Evolutionary conservation across 164 flowering plant genomes (phyloP), one percentile per base, ranked within the genome.

Genomic region (Protea cynaroides): DNA sequence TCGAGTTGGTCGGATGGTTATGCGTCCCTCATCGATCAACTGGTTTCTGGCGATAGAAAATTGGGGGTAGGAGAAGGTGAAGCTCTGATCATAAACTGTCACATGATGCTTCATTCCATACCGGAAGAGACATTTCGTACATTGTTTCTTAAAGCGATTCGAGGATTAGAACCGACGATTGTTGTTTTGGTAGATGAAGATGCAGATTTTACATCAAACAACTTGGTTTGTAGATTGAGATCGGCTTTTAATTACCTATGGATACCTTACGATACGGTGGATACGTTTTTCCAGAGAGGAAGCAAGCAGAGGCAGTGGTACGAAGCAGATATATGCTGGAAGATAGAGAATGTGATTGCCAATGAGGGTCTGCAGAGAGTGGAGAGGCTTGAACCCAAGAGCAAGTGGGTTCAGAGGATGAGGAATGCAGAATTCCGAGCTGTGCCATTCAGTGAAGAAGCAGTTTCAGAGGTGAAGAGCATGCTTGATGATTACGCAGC

Each of bases 401-500:
- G 77, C 58, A 58, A 67, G 68, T 93, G 98, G 98, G 91, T 72
- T 24, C 88, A 85, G 66, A 55, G 98, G 63, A 88, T 93, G 97
- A 82, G 81, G 51, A 78, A 69, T 0, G 85, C 92, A 0, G 66
- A 65, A 7, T 90, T 93, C 61, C 59, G 81, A 23, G 80, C 83
- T 0, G 52, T 80, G 1, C 22, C 65, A 0, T 81, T 90, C 8
- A 75, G 84, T 8, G 96, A 88, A 40, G 98, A 89, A 0, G 88
- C 87, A 18, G 71, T 80, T 29, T 36, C 72, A 19, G 96, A 90
- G 69, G 90, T 89, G 76, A 88, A 80, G 73, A 58, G 59, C 44
- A 86, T 94, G 97, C 78, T 94, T 40, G 97, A 88, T 65, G 97
- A 91, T 76, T 92, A 91, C 74, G 91, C 97, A 19, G 94, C 91